Evolutionary conservation across 495 filamentous ascomycete species (phyloP).

Genomic region (Podospora comata): DNA sequence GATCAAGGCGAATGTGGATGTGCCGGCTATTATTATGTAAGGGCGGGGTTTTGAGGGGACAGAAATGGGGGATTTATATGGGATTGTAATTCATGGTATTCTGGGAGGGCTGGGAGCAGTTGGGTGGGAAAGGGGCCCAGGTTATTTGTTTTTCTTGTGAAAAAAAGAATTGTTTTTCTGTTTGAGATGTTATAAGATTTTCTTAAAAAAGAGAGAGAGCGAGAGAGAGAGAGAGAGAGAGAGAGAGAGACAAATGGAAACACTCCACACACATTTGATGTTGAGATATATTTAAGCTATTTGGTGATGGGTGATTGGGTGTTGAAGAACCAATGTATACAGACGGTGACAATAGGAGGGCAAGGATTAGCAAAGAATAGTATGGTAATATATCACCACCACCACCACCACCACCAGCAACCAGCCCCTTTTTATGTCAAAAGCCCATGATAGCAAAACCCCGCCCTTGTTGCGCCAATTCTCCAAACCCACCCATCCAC

Average conservation of each 20-base stretch:
- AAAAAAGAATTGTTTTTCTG: not conserved
- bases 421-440: not conserved
- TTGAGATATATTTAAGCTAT: not conserved
- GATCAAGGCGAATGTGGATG: slow-evolving; percentile 97
- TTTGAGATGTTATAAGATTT: not conserved
- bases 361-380: not conserved
- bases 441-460: not conserved
- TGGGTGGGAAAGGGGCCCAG: no score
- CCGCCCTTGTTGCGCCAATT: not conserved
- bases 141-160: not conserved
- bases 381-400: not conserved
- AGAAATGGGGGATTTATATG: no score
- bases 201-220: no score
- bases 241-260: not conserved
- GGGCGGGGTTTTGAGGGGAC: not conserved
- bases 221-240: not conserved
- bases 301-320: not conserved
- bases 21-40: slow-evolving; percentile 86
- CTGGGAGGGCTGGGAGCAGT: not conserved
- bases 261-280: not conserved
- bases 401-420: not conserved
- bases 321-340: not conserved
- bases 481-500: not conserved
- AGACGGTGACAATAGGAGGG: no score
- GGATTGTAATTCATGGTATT: not conserved